Evolutionary conservation across 805 yeast genomes (phyloP), one percentile per base, ranked within the genome.

Genomic region (Wickerhamiella occidentalis): DNA sequence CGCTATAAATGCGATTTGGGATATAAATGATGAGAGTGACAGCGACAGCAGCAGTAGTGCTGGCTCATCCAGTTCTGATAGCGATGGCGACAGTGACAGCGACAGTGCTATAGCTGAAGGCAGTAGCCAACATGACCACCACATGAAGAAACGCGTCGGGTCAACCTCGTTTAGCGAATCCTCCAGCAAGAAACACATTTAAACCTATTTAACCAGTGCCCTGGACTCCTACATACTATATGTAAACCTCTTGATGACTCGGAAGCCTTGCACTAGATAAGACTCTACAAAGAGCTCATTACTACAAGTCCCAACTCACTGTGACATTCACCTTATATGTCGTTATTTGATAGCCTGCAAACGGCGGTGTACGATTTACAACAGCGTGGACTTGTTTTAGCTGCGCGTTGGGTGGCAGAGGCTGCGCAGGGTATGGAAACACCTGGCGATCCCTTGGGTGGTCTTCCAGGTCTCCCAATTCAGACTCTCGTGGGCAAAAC

Each of bases 401-500:
- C 87, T 0, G 77, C 94, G 3, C 85, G 85, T 67, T 87, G 68
- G 69, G 59, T 79, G 1, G 79, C 85, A 2, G 95, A 86, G 58
- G 94, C 94, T 1, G 67, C 82, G 18, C 74, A 72, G 56, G 94
- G 90, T 0, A 65, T 83, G 13, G 62, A 57, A 17, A 51, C 48
- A 19, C 61, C 54, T 2, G 50, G 54, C 30, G 40, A 38, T 6
- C 29, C 51, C 6, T 6, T 13, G 13, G 4, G 11, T 9, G 40
- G 48, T 22, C n/a, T 41, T 9, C 46, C 23, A 2, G 26, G 19
- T 13, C 40, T 50, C 7, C 60, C 45, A 79, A 78, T 50, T 72
- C 75, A 67, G 51, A 65, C 82, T 23, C 55, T 76, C 13, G 67
- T 85, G 23, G 96, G 90, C 0, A 76, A 78, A 48, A 63, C 83